Base-by-base conservation (phyloP, 2,329 filamentous ascomycete species). In the Incumbomyces lentus region DNA sequence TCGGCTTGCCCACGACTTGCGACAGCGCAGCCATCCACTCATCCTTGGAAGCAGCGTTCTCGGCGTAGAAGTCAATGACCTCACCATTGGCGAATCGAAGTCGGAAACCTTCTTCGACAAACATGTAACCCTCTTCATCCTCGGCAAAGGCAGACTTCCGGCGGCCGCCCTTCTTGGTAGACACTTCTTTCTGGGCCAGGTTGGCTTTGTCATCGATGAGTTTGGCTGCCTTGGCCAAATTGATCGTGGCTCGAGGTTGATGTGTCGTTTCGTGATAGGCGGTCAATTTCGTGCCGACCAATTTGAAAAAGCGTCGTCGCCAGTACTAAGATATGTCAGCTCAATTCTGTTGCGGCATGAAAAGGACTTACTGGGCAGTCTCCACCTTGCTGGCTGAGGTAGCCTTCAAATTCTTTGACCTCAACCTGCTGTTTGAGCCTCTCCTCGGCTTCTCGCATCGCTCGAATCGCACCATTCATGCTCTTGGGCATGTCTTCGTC, bases 401-500 rank as follows among this genome's bases (percentile, higher is more conserved):
- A 81, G 26, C 92, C 90, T 65, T 98, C 90, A 73, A 79, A 94
- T 10, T 48, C 44, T 22, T 55, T 49, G 45, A 57, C 53, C 22
- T 48, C 50, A n/a, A 48, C 49, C 46, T 55, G 53, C 33, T 55
- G 52, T n/a, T 52, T 50, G 57, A 80, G 83, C 52, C 84, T 80
- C 40, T 82, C 75, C 63, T 95, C 88, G 1, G 90, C 88, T 44
- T 90, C 86, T 66, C 84, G 86, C 68, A 98, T 81, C 69, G 96
- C 92, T 14, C 92, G 79, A 57, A 96, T 84, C 64, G 88, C 95
- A 36, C 86, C 85, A 66, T 92, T 94, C 89, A 98, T 95, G 71
- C 89, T 95, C 80, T 96, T 96, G 46, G 92, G 92, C 87, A 98
- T 95, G 56, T 96, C 90, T 13, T 95, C 89, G 54, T 96, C 92